phyloP scores from a whole-genome alignment of 306 rosid genomes.

The Cucurbita maxima region DNA sequence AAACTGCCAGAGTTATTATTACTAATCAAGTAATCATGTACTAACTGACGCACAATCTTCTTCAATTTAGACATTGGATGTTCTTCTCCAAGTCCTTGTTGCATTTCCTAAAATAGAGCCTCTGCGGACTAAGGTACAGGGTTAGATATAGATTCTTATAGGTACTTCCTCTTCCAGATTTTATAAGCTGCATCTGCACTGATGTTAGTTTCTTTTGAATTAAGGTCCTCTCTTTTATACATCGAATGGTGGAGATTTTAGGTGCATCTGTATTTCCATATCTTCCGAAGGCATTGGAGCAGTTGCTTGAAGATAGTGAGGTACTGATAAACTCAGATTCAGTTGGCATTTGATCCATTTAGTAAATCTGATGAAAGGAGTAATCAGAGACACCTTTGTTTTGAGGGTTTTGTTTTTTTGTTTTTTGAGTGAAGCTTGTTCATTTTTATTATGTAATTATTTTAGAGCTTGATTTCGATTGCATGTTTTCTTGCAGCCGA shows the following conservation, averaged over 20 bases:
- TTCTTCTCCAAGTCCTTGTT: constrained; percentile 78
- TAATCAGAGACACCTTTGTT: background rate
- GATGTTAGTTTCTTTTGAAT: constrained; percentile 10
- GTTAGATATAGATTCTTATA: background rate
- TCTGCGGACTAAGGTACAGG: constrained; percentile 52
- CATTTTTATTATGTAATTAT: background rate
- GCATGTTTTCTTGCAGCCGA: constrained; percentile 50
- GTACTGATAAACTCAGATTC: constrained; percentile 24
- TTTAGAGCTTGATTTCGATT: background rate
- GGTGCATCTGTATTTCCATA: constrained; percentile 83
- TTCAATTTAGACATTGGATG: constrained; percentile 61
- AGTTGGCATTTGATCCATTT: background rate
- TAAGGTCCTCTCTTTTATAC: constrained; percentile 89
- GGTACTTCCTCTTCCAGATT: background rate
- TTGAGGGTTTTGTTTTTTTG: background rate
- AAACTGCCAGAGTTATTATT: background rate
- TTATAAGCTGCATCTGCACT: constrained; percentile 9
- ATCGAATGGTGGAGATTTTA: constrained; percentile 91
- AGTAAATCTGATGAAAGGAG: background rate
- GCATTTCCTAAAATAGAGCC: constrained; percentile 70
- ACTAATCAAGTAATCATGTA: background rate
- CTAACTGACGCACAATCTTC: constrained; percentile 4
- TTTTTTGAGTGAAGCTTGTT: background rate
- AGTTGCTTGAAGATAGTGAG: constrained; percentile 78
- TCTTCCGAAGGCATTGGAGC: constrained; percentile 86